phyloP scores from a whole-genome alignment of 2,329 filamentous ascomycete species.

The Metarhizium anisopliae region DNA sequence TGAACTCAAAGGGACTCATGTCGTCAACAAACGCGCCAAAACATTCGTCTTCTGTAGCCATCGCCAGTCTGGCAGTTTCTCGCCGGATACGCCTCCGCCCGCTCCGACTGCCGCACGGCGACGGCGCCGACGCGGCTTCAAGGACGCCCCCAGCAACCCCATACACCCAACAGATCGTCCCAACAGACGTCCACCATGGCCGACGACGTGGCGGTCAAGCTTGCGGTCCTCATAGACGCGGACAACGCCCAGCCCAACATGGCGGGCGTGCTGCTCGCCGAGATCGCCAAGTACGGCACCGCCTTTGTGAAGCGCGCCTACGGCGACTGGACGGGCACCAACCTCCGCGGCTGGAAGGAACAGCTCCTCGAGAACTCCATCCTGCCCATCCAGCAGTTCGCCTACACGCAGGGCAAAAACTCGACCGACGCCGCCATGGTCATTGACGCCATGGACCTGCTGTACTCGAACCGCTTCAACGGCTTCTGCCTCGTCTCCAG shows the following conservation, averaged over 20 bases:
- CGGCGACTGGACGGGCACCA: slow-evolving; percentile 23
- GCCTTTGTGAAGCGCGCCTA: slow-evolving; percentile 22
- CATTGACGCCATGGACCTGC: slow-evolving; percentile 28
- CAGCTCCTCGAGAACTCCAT: slow-evolving; percentile 22
- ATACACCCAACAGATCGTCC: too few species aligned
- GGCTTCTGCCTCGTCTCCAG: slow-evolving; percentile 26
- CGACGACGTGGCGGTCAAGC: slow-evolving; percentile 8
- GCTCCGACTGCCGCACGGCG: too few species aligned
- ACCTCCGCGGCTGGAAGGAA: slow-evolving; percentile 20
- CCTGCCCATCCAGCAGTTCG: slow-evolving; percentile 27
- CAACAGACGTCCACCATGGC: not conserved
- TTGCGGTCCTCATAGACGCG: slow-evolving; percentile 25
- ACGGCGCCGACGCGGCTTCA: too few species aligned
- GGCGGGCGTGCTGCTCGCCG: slow-evolving; percentile 15
- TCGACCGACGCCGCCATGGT: slow-evolving; percentile 26
- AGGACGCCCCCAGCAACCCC: too few species aligned
- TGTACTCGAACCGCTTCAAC: slow-evolving; percentile 22
- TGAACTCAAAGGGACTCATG: too few species aligned
- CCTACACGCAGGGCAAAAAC: slow-evolving; percentile 26
- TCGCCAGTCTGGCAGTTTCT: too few species aligned
- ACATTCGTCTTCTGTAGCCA: too few species aligned
- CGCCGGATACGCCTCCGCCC: too few species aligned
- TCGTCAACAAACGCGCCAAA: too few species aligned
- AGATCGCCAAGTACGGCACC: slow-evolving; percentile 24
- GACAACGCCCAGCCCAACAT: slow-evolving; percentile 19